phyloP scores from a whole-genome alignment of 2,329 filamentous ascomycete genomes.

The Fusarium ambrosium region DNA sequence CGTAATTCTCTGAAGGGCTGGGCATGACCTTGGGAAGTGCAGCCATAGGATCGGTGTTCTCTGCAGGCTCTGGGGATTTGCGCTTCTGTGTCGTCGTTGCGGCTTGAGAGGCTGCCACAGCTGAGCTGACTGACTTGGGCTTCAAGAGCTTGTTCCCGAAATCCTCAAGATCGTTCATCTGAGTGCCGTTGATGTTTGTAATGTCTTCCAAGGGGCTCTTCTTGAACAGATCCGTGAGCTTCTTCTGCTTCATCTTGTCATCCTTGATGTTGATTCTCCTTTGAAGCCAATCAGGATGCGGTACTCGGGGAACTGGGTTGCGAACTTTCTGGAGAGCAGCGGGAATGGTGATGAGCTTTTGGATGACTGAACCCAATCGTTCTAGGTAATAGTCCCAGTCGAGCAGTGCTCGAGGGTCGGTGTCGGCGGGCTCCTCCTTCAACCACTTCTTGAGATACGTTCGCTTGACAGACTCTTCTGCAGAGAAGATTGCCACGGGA shows the following conservation, averaged over 20 bases:
- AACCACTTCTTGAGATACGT: conserved; percentile 95
- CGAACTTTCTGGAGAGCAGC: conserved; percentile 94
- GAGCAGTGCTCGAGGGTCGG: conserved; percentile 89
- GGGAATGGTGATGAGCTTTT: conserved; percentile 98
- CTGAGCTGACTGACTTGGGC: conserved; percentile 69
- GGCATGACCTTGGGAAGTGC: conserved; percentile 88
- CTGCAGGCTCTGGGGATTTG: conserved; percentile 78
- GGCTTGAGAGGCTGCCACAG: conserved; percentile 69
- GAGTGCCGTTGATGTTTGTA: conserved; percentile 71
- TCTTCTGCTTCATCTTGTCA: conserved; percentile 98
- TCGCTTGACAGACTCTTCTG: conserved; percentile 88
- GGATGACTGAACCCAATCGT: conserved; percentile 94
- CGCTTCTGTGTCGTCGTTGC: conserved; percentile 71
- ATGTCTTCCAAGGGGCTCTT: conserved; percentile 80
- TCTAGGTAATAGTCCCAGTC: conserved; percentile 99
- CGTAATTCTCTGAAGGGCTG: conserved; percentile 86
- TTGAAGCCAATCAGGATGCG: conserved; percentile 97
- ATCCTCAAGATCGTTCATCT: conserved; percentile 82
- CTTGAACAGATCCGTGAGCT: conserved; percentile 88
- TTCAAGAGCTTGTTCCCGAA: conserved; percentile 78
- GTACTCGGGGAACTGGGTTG: conserved; percentile 93
- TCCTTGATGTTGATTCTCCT: conserved; percentile 94
- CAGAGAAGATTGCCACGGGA: conserved; percentile 96
- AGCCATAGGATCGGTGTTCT: conserved; percentile 82
- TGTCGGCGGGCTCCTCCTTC: conserved; percentile 90